A percentile compares a stretch with the other conserved stretches of the same genome.
These are phyloP conservation scores for Trichophyton schoenleinii DNA, from an alignment of 2,329 filamentous ascomycete species.

Conservation along the genomic window DNA sequence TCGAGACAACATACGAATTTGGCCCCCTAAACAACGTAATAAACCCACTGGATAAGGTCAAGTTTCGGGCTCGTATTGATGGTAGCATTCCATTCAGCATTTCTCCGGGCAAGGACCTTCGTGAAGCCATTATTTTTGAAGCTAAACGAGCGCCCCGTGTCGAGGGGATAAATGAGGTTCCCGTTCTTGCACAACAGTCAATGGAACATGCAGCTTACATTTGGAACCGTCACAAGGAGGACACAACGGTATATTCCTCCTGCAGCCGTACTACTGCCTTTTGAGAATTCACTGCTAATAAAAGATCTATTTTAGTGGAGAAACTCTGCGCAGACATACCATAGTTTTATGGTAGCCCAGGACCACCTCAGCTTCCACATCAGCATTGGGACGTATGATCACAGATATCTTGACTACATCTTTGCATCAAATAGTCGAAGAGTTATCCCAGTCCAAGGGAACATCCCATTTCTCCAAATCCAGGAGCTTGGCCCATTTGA, in stretches of 20 bases:
- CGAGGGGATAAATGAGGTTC: background rate
- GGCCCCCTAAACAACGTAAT: slow-evolving; percentile 9
- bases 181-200: slow-evolving; percentile 11
- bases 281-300: too few relatives aligned
- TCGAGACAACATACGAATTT: slow-evolving; percentile 11
- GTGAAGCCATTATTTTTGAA: slow-evolving; percentile 11
- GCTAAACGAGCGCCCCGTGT: slow-evolving; percentile 8
- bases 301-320: background rate
- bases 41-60: slow-evolving; percentile 4
- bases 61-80: slow-evolving; percentile 10
- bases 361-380: slow-evolving; percentile 10
- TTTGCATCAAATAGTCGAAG: slow-evolving; percentile 5
- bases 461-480: slow-evolving; percentile 8
- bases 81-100: slow-evolving; percentile 11
- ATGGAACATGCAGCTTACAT: slow-evolving; percentile 13
- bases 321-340: background rate
- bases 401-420: slow-evolving; percentile 12
- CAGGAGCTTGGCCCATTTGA: slow-evolving; percentile 11
- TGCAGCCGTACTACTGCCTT: too few relatives aligned
- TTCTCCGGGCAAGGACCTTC: slow-evolving; percentile 4
- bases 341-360: slow-evolving; percentile 12
- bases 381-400: slow-evolving; percentile 12
- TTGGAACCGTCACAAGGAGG: slow-evolving; percentile 10
- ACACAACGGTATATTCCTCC: background rate
- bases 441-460: background rate